Conservation (phyloP, 176 grass and related monocot genomes). For the Metroxylon sagu region DNA sequence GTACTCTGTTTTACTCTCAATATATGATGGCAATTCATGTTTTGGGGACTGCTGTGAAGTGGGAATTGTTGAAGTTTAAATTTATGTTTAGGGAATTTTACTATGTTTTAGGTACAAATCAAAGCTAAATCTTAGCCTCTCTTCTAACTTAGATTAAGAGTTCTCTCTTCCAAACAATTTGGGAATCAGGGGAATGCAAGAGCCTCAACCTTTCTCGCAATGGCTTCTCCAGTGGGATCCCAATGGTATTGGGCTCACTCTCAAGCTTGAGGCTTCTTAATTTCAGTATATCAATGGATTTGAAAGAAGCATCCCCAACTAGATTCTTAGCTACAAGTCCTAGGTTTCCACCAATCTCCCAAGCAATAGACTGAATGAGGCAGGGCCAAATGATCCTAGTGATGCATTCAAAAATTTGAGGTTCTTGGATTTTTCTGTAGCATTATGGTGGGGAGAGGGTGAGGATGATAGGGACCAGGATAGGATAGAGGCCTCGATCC, state of each 20-base stretch:
- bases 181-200: conserved; percentile 51
- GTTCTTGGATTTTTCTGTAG: conserved; percentile 17
- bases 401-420: conserved; percentile 13
- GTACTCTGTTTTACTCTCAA: no score
- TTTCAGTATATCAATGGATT: conserved; percentile 43
- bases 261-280: conserved; percentile 35
- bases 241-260: conserved; percentile 40
- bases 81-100: conserved; percentile 2
- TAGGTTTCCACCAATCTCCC: conserved; percentile 55
- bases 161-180: conserved; percentile 50
- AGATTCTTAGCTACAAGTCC: conserved; percentile 25
- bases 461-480: no score
- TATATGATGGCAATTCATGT: no score
- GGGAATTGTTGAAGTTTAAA: conserved; percentile 6
- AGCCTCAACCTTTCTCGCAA: conserved; percentile 65
- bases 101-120: no score
- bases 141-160: conserved; percentile 49
- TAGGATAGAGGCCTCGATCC: no score
- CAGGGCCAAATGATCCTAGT: conserved; percentile 10
- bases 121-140: conserved; percentile 56
- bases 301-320: conserved; percentile 29
- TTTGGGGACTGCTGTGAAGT: no score
- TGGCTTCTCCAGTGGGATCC: conserved; percentile 45
- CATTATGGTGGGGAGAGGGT: no score
- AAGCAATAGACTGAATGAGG: conserved; percentile 42